Evolutionary conservation across 163 green algal species (phyloP), one percentile per base, ranked within the genome.

Genomic region (Chlorella variabilis): DNA sequence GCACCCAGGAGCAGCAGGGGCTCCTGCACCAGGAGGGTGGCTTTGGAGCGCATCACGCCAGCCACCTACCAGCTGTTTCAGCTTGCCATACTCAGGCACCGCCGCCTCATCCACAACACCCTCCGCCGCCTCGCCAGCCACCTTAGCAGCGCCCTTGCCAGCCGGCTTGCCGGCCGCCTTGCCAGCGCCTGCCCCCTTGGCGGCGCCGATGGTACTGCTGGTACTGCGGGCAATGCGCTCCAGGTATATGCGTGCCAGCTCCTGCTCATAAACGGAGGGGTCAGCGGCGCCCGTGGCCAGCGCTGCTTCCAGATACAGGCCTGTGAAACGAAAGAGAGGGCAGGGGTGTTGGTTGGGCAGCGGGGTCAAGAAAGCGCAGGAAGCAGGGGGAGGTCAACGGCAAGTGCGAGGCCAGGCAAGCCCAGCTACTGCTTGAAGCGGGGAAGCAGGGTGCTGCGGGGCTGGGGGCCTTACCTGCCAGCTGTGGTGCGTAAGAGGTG

Each of bases 241-340:
- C 62, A 98, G 83, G 88, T 98, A 98, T 65, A 97, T 92, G 20
- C 89, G 78, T 61, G 95, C 90, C 68, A 98, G 87, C 78, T 94
- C 90, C 38, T 90, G 91, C 84, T 96, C 85, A 81, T 92, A 95
- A 11, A 20, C 1, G n/a, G 20, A 56, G 0, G 49, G 51, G 20
- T 61, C 71, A 4, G 78, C 86, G 0, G 66, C 65, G 2, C 92
- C 93, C 17, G 89, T 84, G 31, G 88, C 84, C 36, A 97, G 84
- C 27, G 91, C 92, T 8, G 84, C 85, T 75, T 97, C 93, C 74
- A 97, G 83, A 84, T 97, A 54, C 45, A 54, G 45, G 45, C 45
- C 11, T 11, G 15, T 54, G 45, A 15, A 54, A 54, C 45, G 45
- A 23, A 15, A 54, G n/a, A n/a, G n/a, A n/a, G n/a, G n/a, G n/a